Evolutionary conservation across 2,329 filamentous ascomycete genomes (phyloP).

Genomic region (Malbranchea cinnamomea): DNA sequence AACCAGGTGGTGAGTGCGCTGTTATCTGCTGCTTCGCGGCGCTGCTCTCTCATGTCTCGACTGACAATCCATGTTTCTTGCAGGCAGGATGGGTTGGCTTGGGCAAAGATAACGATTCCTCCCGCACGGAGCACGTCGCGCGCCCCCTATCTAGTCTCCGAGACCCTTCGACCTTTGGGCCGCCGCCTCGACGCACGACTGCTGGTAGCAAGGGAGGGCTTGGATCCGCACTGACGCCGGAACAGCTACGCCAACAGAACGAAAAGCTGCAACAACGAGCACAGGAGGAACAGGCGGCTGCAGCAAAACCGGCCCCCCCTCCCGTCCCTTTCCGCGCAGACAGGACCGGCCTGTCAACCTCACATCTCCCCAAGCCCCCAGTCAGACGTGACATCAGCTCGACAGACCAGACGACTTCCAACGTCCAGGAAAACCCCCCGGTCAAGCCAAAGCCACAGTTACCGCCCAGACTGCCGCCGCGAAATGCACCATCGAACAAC

Average conservation of each 20-base stretch:
- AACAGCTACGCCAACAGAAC: conserved; percentile 20
- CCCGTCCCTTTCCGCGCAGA: conserved; percentile 54
- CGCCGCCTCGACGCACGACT: conserved; percentile 55
- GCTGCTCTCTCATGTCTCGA: conserved; percentile 5
- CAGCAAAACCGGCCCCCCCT: conserved; percentile 30
- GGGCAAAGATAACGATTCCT: conserved; percentile 30
- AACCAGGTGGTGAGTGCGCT: conserved; percentile 37
- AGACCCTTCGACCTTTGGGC: conserved; percentile 64
- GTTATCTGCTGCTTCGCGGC: not conserved
- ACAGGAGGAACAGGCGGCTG: conserved; percentile 16
- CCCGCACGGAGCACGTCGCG: conserved; percentile 35
- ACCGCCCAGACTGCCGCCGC: conserved; percentile 57
- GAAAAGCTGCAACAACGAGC: conserved; percentile 17
- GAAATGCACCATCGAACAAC: conserved; percentile 39
- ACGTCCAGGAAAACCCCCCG: conserved; percentile 13
- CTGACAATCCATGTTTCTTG: conserved; percentile 14
- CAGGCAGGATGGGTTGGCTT: conserved; percentile 46
- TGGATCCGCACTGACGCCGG: conserved; percentile 29
- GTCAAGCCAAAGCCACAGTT: conserved; percentile 37
- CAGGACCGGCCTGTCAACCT: conserved; percentile 55
- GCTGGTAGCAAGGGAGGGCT: conserved; percentile 31
- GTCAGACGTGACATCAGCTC: conserved; percentile 28
- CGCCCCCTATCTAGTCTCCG: conserved; percentile 54
- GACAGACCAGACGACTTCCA: conserved; percentile 14
- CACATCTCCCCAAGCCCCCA: conserved; percentile 57